Evolutionary conservation across 495 filamentous ascomycete genomes (phyloP), one percentile per base, ranked within the genome.

Genomic region (Jackrogersella minutella): DNA sequence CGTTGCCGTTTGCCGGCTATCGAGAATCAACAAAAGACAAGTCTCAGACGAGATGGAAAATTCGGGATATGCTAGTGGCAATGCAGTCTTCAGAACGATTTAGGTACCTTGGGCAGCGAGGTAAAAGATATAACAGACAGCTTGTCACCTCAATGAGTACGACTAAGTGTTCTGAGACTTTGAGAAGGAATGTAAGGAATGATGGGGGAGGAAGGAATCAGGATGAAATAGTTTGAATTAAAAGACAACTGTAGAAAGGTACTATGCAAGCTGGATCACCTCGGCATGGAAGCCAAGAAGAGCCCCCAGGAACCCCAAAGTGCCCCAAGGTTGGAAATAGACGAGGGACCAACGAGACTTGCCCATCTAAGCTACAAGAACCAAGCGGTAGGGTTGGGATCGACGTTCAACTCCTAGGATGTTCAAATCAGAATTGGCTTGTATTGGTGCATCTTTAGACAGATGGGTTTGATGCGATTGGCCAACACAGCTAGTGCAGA

Each of bases 361-460:
- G 57, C 49, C 41, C 30, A 59, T 49, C 54, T 59, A 58, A 59
- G 62, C 28, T 55, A 58, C 43, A 40, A n/a, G 44, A 68, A 36
- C 50, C 58, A 70, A 31, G 52, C 51, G 51, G 62, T 36, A 70
- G 55, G 55, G 63, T 59, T 62, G 62, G 39, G 72, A 72, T 72
- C 69, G 65, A 70, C 66, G 52, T 58, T 66, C 34, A n/a, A 57
- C 63, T 66, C 59, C 62, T 49, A 52, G 30, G 69, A 72, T 72
- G 62, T 65, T 61, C 57, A 58, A 64, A 41, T 49, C 41, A 63
- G 60, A n/a, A 70, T 59, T 57, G 58, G 58, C 69, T 52, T 53
- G 56, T 64, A 64, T 60, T 49, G 58, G 58, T 21, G 53, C 63
- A 63, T 72, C 66, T 52, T 40, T 65, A 26, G 47, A 50, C 51